Evolutionary conservation across 2,329 filamentous ascomycete genomes (phyloP).

Genomic region (Penicillium sclerotigenum): DNA sequence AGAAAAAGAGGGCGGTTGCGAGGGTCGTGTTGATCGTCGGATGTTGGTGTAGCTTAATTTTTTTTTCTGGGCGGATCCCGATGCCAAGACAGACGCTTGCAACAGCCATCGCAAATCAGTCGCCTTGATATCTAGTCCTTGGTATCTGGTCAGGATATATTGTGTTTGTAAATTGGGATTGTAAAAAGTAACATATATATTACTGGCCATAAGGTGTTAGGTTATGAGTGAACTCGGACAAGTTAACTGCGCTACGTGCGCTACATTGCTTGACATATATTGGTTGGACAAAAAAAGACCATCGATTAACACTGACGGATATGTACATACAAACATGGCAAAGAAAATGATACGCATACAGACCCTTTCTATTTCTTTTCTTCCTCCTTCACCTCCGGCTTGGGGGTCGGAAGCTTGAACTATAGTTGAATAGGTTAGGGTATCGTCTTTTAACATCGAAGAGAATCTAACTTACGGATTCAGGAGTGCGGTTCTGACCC

Average conservation of each 20-base stretch:
- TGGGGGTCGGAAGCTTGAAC: constrained; percentile 93
- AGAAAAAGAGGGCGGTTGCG: neutral
- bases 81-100: constrained; percentile 17
- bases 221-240: neutral
- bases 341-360: constrained; percentile 39
- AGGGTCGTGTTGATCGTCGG: neutral
- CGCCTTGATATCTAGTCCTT: neutral
- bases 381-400: constrained; percentile 89
- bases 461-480: constrained; percentile 52
- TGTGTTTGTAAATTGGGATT: neutral
- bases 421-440: constrained; percentile 30
- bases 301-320: constrained; percentile 28
- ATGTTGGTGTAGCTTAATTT: constrained; percentile 16
- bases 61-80: constrained; percentile 21
- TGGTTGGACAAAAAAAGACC: constrained; percentile 10
- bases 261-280: neutral
- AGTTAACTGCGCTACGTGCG: neutral
- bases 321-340: constrained; percentile 41
- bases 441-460: neutral
- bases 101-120: neutral
- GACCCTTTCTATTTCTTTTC: constrained; percentile 73
- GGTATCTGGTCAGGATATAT: too few species aligned
- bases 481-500: constrained; percentile 75
- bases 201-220: too few species aligned
- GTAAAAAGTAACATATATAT: too few species aligned